phyloP scores from a whole-genome alignment of 768 basidiomycete species.

The Boletus fagicola region DNA sequence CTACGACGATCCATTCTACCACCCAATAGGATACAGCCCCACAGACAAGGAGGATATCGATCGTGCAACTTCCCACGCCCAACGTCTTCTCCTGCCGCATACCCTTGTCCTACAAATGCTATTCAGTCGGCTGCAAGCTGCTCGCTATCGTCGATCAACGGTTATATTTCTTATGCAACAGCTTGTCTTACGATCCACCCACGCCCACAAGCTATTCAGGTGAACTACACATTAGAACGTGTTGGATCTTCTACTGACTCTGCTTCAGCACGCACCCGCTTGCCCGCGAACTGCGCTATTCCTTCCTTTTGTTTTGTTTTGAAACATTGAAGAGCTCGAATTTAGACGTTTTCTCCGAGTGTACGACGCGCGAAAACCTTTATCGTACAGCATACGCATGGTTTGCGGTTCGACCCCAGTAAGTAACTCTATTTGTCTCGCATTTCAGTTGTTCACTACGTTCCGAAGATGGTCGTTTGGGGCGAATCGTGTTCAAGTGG shows the following conservation, averaged over 20 bases:
- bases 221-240: constrained; percentile 28
- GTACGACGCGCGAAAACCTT: constrained; percentile 66
- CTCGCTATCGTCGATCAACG: constrained; percentile 80
- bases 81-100: constrained; percentile 79
- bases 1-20: constrained; percentile 83
- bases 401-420: constrained; percentile 96
- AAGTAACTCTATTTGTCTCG: constrained; percentile 30
- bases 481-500: constrained; percentile 87
- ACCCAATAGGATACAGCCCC: constrained; percentile 84
- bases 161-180: constrained; percentile 85
- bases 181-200: constrained; percentile 77
- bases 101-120: constrained; percentile 82
- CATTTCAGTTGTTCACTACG: neutral
- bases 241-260: neutral
- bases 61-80: constrained; percentile 63
- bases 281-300: constrained; percentile 86
- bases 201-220: constrained; percentile 74
- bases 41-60: constrained; percentile 85
- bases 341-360: constrained; percentile 80
- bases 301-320: constrained; percentile 90
- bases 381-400: constrained; percentile 84
- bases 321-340: constrained; percentile 86
- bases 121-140: constrained; percentile 89
- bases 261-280: constrained; percentile 79
- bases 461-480: constrained; percentile 87